These are phyloP conservation scores for Paragyromitra xinjiangensis DNA, from an alignment of 495 filamentous ascomycete species.

Conservation along the genomic window DNA sequence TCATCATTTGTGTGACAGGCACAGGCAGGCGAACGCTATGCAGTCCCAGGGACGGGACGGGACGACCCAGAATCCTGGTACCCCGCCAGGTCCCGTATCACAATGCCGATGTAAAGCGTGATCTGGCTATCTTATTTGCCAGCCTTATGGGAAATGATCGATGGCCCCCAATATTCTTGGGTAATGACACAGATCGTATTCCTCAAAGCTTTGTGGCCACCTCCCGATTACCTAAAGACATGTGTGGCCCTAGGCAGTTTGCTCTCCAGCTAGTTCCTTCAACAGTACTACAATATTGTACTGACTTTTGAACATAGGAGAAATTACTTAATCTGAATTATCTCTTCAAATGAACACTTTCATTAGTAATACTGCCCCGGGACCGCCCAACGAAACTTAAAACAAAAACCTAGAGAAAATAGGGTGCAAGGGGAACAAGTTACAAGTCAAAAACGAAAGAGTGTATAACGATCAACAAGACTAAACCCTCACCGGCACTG, in stretches of 20 bases:
- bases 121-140: not conserved
- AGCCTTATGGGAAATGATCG: not conserved
- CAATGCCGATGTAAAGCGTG: constrained; percentile 11
- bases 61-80: not conserved
- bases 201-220: not conserved
- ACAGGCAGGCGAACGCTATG: not conserved
- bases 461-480: not conserved
- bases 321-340: constrained; percentile 1
- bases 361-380: constrained; percentile 31
- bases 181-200: constrained; percentile 4
- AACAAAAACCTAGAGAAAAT: constrained; percentile 4
- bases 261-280: no score
- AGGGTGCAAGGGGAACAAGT: not conserved
- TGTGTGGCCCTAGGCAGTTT: not conserved
- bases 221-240: not conserved
- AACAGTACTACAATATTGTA: no score
- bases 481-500: constrained; percentile 6
- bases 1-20: not conserved
- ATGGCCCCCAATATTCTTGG: constrained; percentile 5
- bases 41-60: not conserved
- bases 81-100: constrained; percentile 5
- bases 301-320: not conserved
- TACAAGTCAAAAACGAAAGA: not conserved
- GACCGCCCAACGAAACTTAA: constrained; percentile 14
- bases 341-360: constrained; percentile 16